A percentile compares a stretch with the other conserved stretches of the same genome.
Evolutionary conservation across 2,329 filamentous ascomycete species (phyloP).

Genomic region (Colletotrichum horii): DNA sequence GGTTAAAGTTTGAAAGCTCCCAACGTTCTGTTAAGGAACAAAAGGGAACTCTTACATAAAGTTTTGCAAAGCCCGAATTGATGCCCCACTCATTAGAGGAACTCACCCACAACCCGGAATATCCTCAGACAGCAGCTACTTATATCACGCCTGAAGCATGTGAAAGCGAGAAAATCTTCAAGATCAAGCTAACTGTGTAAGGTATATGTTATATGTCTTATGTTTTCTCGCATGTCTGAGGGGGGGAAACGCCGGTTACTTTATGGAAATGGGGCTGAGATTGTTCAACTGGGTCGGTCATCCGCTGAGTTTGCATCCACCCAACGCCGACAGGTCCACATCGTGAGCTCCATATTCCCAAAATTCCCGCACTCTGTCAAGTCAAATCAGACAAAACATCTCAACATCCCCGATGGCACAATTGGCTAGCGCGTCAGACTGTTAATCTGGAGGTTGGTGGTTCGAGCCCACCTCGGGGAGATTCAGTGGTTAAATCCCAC

Average conservation of each 20-base stretch:
- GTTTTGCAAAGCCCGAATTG: neutral
- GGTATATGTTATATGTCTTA: neutral
- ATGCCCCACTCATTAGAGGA: neutral
- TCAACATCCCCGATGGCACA: constrained; percentile 21
- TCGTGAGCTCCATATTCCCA: neutral
- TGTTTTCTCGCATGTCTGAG: neutral
- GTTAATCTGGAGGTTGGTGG: constrained; percentile 22
- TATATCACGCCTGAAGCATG: neutral
- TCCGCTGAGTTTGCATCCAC: neutral
- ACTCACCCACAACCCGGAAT: neutral
- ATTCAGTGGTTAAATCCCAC: constrained; percentile 2
- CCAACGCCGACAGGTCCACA: neutral
- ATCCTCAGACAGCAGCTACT: neutral
- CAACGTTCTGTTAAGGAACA: neutral
- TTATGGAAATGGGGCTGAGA: neutral
- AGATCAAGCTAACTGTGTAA: neutral
- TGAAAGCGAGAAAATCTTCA: neutral
- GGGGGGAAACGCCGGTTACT: neutral
- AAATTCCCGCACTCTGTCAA: neutral
- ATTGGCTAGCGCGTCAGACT: constrained; percentile 22
- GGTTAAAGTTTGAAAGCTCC: neutral
- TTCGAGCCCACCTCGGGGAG: constrained; percentile 22
- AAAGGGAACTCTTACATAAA: neutral
- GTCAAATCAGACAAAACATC: neutral
- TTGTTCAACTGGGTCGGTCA: neutral